Evolutionary conservation across 2,329 filamentous ascomycete species (phyloP).

Genomic region (Capronia coronata): DNA sequence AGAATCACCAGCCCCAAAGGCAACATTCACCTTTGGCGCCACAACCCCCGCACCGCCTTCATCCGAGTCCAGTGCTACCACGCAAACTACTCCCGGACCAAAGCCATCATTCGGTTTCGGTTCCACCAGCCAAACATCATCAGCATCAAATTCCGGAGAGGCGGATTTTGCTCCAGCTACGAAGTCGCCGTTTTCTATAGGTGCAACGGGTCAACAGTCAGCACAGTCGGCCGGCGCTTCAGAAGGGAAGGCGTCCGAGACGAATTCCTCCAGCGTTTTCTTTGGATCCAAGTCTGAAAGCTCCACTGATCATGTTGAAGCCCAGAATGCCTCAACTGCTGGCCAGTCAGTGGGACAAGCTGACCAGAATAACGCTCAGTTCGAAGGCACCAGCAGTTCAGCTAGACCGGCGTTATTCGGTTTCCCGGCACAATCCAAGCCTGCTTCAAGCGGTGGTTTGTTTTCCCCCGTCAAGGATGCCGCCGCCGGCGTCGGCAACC

Average conservation of each 20-base stretch:
- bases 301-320: background rate
- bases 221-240: background rate
- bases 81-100: background rate
- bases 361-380: background rate
- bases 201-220: constrained; percentile 5
- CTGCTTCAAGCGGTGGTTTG: constrained; percentile 8
- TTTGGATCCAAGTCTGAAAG: constrained; percentile 1
- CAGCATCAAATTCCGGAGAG: background rate
- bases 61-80: background rate
- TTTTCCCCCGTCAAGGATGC: constrained; percentile 13
- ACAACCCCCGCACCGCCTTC: background rate
- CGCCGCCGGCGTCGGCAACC: background rate
- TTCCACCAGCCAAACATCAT: background rate
- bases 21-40: background rate
- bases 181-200: constrained; percentile 8
- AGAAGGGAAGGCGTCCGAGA: constrained; percentile 1
- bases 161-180: background rate
- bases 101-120: constrained; percentile 9
- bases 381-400: background rate
- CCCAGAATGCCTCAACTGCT: constrained; percentile 3
- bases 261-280: constrained; percentile 2
- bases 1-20: background rate
- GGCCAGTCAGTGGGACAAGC: background rate
- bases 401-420: constrained; percentile 4
- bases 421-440: constrained; percentile 9